These are phyloP conservation scores for Rhododendron mucronatum DNA, from an alignment of 148 eudicot genomes.

Conservation along the genomic window DNA sequence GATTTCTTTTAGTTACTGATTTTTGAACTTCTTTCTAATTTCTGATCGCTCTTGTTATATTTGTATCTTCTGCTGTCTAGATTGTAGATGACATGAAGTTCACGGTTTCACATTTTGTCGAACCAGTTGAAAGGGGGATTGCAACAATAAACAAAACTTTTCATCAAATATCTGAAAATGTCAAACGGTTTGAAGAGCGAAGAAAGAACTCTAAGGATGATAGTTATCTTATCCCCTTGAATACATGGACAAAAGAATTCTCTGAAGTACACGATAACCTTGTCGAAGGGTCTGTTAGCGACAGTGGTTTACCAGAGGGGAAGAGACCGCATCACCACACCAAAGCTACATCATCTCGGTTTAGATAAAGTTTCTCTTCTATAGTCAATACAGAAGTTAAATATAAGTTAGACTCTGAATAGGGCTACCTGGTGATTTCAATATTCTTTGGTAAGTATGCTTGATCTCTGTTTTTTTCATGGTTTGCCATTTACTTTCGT, in stretches of 20 bases:
- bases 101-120: constrained; percentile 91
- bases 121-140: constrained; percentile 96
- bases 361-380: constrained; percentile 22
- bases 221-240: constrained; percentile 56
- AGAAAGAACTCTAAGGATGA: constrained; percentile 78
- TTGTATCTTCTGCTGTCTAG: constrained; percentile 27
- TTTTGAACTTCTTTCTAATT: neutral
- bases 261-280: constrained; percentile 52
- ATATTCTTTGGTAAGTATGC: constrained; percentile 7
- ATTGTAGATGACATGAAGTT: constrained; percentile 95
- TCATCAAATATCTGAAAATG: constrained; percentile 88
- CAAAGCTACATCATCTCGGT: constrained; percentile 44
- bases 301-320: constrained; percentile 62
- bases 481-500: neutral
- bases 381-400: neutral
- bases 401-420: neutral
- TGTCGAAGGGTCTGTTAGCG: constrained; percentile 71
- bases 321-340: constrained; percentile 40
- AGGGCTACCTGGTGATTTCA: neutral
- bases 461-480: neutral
- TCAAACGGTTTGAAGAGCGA: constrained; percentile 56
- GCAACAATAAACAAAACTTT: constrained; percentile 78
- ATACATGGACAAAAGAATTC: constrained; percentile 61
- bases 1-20: neutral
- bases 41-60: neutral